phyloP scores from a whole-genome alignment of 2,329 filamentous ascomycete species.

The Trichophyton verrucosum region DNA sequence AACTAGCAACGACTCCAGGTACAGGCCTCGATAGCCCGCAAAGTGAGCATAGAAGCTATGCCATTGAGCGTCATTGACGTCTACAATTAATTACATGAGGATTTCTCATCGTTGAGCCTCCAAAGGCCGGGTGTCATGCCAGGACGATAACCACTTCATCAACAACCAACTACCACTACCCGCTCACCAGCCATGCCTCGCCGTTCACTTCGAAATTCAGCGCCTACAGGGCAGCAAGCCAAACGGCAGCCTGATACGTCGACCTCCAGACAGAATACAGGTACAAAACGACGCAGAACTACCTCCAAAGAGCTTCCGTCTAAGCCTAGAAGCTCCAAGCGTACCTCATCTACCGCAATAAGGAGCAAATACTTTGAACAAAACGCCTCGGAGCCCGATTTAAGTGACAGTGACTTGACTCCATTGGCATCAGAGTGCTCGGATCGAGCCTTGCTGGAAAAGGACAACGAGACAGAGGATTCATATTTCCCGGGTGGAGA shows the following conservation, averaged over 20 bases:
- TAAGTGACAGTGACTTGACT: not conserved
- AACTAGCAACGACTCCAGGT: not conserved
- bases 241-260: not conserved
- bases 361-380: slow-evolving; percentile 41
- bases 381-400: not conserved
- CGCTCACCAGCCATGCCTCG: slow-evolving; percentile 8
- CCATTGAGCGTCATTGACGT: not conserved
- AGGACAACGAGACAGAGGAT: not conserved
- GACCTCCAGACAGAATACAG: slow-evolving; percentile 14
- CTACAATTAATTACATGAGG: not conserved
- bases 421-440: not conserved
- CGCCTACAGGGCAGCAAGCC: not conserved
- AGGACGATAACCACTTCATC: not conserved
- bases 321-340: slow-evolving; percentile 19
- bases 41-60: not conserved
- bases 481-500: slow-evolving; percentile 9
- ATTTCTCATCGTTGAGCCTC: not conserved
- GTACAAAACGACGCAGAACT: slow-evolving; percentile 5
- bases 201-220: slow-evolving; percentile 6
- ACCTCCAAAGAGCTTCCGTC: slow-evolving; percentile 16
- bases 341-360: slow-evolving; percentile 27
- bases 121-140: not conserved
- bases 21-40: not conserved
- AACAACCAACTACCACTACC: not conserved
- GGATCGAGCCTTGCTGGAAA: not conserved